Evolutionary conservation across 129 eudicot species (phyloP), one percentile per base, ranked within the genome.

Genomic region (Tagetes patula): DNA sequence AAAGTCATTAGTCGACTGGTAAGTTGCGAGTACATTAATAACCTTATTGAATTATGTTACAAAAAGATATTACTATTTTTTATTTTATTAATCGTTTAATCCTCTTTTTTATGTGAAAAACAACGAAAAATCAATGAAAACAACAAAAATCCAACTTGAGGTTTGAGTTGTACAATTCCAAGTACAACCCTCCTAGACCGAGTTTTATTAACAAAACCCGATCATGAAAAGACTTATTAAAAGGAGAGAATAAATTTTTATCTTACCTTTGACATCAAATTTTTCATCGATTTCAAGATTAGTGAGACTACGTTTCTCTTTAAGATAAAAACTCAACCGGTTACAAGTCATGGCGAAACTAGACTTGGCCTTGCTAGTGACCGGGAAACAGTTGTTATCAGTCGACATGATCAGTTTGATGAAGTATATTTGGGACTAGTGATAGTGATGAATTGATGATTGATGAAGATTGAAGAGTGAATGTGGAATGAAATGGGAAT

Each of bases 221-320:
- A 30, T 55, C 34, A 55, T 12, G 37, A 3, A 55, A 55, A 30
- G 30, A 27, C 3, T 3, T 8, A 52, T 42, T 10, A 3, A 43
- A 61, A 36, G 10, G 31, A 6, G 46, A 31, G n/a, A 36, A 50
- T 31, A 43, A 34, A 8, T 5, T 1, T 3, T 46, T 36, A 13
- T 10, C 1, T 3, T 78, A 84, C 88, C 81, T 46, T 34, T 62
- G 27, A 59, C 31, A 12, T 84, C 82, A 33, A 79, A 38, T 33
- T 84, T 76, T 32, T 71, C 82, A 64, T 55, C 70, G 43, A 84
- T 76, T 62, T 55, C 80, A 41, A 79, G 70, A 70, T 84, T 70
- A 67, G 47, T 73, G 11, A 87, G 61, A 59, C 75, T 73, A 52
- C 93, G 85, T 71, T 75, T 87, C 68, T 80, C 87, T 76, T 85